Evolutionary conservation across 75 land plant species (phyloP).

Genomic region (Selaginella moellendorffii): DNA sequence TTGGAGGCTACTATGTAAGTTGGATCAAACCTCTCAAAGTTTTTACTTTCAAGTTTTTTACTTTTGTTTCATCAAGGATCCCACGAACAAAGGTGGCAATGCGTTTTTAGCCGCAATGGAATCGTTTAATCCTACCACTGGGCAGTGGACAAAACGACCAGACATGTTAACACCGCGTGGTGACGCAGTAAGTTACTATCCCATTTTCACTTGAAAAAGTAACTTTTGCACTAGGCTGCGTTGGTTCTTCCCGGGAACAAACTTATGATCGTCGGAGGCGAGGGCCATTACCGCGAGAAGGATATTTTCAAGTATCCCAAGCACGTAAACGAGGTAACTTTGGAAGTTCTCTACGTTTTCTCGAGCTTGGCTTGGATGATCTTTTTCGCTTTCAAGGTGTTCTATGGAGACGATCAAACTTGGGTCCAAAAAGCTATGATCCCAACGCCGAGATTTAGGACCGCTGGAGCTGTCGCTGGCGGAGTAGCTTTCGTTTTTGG

Average conservation of each 20-base stretch:
- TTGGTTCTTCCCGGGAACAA: slow-evolving; percentile 27
- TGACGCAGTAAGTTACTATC: slow-evolving; percentile 22
- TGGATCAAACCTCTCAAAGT: not conserved
- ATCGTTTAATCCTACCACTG: slow-evolving; percentile 24
- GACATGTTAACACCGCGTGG: slow-evolving; percentile 30
- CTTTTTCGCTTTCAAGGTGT: slow-evolving; percentile 17
- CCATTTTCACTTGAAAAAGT: not conserved
- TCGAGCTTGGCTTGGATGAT: not conserved
- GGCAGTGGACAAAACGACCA: slow-evolving; percentile 23
- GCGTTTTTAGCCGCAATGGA: slow-evolving; percentile 28
- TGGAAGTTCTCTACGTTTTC: not conserved
- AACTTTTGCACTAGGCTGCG: slow-evolving; percentile 18
- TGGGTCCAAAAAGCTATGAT: slow-evolving; percentile 42
- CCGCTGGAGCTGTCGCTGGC: slow-evolving; percentile 26
- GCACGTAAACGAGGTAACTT: slow-evolving; percentile 13
- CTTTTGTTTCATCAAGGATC: not conserved
- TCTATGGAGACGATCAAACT: slow-evolving; percentile 24
- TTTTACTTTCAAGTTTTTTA: not conserved
- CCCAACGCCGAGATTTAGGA: slow-evolving; percentile 35
- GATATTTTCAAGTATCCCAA: slow-evolving; percentile 28
- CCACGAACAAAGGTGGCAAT: not conserved
- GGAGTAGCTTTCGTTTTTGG: slow-evolving; percentile 36
- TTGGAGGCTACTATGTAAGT: slow-evolving; percentile 36
- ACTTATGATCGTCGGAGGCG: slow-evolving; percentile 32
- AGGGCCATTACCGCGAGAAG: slow-evolving; percentile 24